These are phyloP conservation scores for Colletotrichum tanaceti DNA, from an alignment of 2,329 filamentous ascomycete genomes.

Conservation along the genomic window DNA sequence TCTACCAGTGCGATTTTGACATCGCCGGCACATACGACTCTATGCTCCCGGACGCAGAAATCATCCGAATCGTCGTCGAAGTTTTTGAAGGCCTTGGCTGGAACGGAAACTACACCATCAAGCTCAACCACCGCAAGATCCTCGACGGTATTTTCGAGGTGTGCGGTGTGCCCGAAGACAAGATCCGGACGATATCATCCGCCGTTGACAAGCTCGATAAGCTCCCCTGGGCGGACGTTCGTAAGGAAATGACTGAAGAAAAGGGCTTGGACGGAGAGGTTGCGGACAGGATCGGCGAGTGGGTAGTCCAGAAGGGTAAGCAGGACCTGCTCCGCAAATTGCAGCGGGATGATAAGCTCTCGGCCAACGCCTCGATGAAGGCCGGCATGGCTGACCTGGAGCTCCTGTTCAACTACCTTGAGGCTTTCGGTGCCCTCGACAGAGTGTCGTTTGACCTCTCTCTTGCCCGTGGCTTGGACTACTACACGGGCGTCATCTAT, in stretches of 20 bases:
- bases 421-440: slow-evolving; percentile 78
- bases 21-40: slow-evolving; percentile 89
- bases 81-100: slow-evolving; percentile 85
- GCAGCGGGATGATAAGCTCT: slow-evolving; percentile 73
- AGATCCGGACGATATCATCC: slow-evolving; percentile 89
- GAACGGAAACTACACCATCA: slow-evolving; percentile 83
- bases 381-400: slow-evolving; percentile 84
- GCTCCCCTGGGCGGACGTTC: slow-evolving; percentile 87
- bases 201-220: slow-evolving; percentile 98
- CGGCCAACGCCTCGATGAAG: slow-evolving; percentile 79
- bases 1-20: slow-evolving; percentile 97
- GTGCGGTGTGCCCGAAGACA: slow-evolving; percentile 86
- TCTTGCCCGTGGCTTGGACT: slow-evolving; percentile 89
- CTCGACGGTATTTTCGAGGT: slow-evolving; percentile 93
- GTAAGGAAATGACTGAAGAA: slow-evolving; percentile 91
- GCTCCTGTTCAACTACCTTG: slow-evolving; percentile 83
- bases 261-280: slow-evolving; percentile 82
- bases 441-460: slow-evolving; percentile 90
- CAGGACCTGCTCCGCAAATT: slow-evolving; percentile 79
- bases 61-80: slow-evolving; percentile 84
- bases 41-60: slow-evolving; percentile 93
- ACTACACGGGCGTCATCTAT: slow-evolving; percentile 86
- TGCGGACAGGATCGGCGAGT: slow-evolving; percentile 89
- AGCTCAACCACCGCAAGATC: slow-evolving; percentile 94
- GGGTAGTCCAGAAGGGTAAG: slow-evolving; percentile 81